phyloP scores from a whole-genome alignment of 805 yeast species.

The Candida schatavii region DNA sequence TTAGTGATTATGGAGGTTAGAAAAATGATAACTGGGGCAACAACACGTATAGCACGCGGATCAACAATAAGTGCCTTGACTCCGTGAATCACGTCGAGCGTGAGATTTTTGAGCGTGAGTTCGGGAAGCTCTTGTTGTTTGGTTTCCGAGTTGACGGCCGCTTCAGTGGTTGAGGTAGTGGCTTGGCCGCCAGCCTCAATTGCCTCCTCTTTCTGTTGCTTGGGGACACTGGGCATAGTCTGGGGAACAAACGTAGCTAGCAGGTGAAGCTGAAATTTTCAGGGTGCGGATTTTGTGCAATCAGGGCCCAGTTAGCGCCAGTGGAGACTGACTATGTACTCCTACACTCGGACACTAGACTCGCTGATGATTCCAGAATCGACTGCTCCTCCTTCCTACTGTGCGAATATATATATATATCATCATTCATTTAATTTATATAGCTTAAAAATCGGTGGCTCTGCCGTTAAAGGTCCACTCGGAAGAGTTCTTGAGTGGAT shows the following conservation, averaged over 20 bases:
- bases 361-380: too few species aligned
- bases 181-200: too few species aligned
- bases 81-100: slow-evolving; percentile 45
- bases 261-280: too few species aligned
- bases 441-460: slow-evolving; percentile 86
- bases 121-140: slow-evolving; percentile 29
- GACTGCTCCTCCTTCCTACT: background rate
- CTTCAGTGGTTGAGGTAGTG: too few species aligned
- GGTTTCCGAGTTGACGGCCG: too few species aligned
- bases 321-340: too few species aligned
- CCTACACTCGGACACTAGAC: too few species aligned
- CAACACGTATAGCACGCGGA: slow-evolving; percentile 44
- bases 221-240: too few species aligned
- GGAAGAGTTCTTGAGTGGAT: slow-evolving; percentile 78
- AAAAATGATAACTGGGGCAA: slow-evolving; percentile 47
- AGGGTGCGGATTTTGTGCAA: background rate
- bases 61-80: slow-evolving; percentile 42
- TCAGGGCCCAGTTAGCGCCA: background rate
- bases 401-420: background rate
- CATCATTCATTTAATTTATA: background rate
- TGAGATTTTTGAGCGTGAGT: slow-evolving; percentile 46
- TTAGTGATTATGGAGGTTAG: slow-evolving; percentile 43
- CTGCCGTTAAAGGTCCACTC: slow-evolving; percentile 96
- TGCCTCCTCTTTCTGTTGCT: too few species aligned
- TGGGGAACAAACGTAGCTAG: too few species aligned